Percentiles rank a stretch among this genome's conserved stretches.
Evolutionary conservation across 805 yeast genomes (phyloP).

Genomic region (Barnettozyma salicaria): DNA sequence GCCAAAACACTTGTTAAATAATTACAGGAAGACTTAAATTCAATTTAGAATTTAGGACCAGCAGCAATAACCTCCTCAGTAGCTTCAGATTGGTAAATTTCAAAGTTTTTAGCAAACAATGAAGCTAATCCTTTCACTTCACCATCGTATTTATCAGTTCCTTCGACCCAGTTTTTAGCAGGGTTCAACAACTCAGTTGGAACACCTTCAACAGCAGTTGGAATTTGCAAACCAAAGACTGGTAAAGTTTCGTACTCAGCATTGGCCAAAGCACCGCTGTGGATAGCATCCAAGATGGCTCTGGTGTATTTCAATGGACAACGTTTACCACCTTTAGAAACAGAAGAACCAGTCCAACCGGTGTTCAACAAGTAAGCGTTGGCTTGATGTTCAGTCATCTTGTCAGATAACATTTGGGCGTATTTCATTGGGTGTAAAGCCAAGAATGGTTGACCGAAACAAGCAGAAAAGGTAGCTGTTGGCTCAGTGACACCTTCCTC

Average conservation of each 20-base stretch:
- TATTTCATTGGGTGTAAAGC: slow-evolving; percentile 97
- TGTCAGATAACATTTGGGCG: slow-evolving; percentile 92
- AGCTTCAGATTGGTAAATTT: slow-evolving; percentile 74
- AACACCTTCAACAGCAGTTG: slow-evolving; percentile 68
- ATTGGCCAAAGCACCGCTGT: slow-evolving; percentile 78
- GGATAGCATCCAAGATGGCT: slow-evolving; percentile 91
- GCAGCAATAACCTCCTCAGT: slow-evolving; percentile 87
- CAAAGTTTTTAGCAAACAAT: slow-evolving; percentile 81
- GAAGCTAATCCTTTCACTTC: slow-evolving; percentile 65
- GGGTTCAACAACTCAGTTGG: slow-evolving; percentile 87
- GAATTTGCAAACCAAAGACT: slow-evolving; percentile 81
- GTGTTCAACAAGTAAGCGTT: slow-evolving; percentile 96
- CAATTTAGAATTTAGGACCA: slow-evolving; percentile 53
- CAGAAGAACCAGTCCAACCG: slow-evolving; percentile 97
- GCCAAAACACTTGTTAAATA: too few relatives aligned
- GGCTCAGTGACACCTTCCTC: slow-evolving; percentile 99
- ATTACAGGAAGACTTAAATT: too few relatives aligned
- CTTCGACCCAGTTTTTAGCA: slow-evolving; percentile 68
- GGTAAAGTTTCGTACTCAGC: slow-evolving; percentile 81
- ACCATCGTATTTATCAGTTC: slow-evolving; percentile 41
- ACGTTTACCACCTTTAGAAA: slow-evolving; percentile 90
- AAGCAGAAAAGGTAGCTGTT: slow-evolving; percentile 94
- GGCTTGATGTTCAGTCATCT: slow-evolving; percentile 83
- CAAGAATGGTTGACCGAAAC: slow-evolving; percentile 98
- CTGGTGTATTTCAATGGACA: slow-evolving; percentile 97